Evolutionary conservation across 2,329 filamentous ascomycete genomes (phyloP), one percentile per base, ranked within the genome.

Genomic region (Alternaria arbusti): DNA sequence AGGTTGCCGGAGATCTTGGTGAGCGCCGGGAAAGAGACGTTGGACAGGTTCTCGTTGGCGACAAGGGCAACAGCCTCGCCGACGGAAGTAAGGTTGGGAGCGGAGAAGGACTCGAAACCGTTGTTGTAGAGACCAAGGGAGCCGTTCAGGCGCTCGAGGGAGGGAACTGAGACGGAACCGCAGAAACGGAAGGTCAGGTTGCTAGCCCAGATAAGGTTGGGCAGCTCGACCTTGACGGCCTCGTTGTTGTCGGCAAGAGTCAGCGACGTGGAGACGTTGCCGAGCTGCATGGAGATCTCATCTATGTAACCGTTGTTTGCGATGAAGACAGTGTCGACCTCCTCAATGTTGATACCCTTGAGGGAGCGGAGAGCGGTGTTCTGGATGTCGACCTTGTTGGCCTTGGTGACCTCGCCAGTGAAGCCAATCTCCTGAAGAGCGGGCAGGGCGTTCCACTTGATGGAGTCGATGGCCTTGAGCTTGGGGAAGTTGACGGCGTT

Each of bases 61-160:
- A 84, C 83, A 74, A 90, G 84, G 68, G 86, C 82, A 51, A 90
- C 79, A 58, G 86, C 85, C 73, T 84, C 84, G 63, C 86, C 85
- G 63, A 92, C 86, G 30, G 82, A 75, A 65, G 91, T 94, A 74
- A 96, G 84, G 85, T 93, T 94, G 68, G 90, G 87, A 56, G 89
- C 88, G 44, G 76, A 70, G 79, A 93, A 86, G 52, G 78, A 82
- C 60, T 81, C 76, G 76, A 95, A 88, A 78, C 86, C 87, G 88
- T 94, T 95, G 77, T 88, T 90, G 84, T 93, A 93, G 80, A 98
- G 92, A 77, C 91, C 91, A 75, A 97, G 86, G 61, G 93, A 93
- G 76, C 90, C 89, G 80, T 91, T 92, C 74, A 97, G 88, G 55
- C 83, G 83, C 70, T 86, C 80, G 59, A 99, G 88, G 22, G 90